Conservation (phyloP, 176 grass and related monocot genomes). For the Coix lacrymajobi region DNA sequence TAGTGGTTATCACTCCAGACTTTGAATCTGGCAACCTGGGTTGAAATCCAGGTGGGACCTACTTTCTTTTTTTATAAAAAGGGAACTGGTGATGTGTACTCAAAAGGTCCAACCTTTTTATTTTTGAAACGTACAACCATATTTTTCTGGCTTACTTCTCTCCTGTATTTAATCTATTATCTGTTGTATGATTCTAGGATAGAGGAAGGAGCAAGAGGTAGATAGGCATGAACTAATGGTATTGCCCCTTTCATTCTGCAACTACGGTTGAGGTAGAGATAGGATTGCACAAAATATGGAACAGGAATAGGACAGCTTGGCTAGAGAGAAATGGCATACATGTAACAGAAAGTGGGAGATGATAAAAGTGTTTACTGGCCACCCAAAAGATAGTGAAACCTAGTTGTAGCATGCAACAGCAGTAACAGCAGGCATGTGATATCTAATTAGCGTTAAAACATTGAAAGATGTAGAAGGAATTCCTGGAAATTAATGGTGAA, state of each 20-base stretch:
- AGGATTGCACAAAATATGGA: background rate
- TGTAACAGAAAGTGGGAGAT: background rate
- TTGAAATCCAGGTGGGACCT: conserved; percentile 82
- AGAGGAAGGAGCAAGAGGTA: background rate
- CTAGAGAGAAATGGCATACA: background rate
- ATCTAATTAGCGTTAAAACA: background rate
- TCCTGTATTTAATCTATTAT: background rate
- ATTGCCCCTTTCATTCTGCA: background rate
- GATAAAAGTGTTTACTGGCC: background rate
- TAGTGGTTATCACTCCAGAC: conserved; percentile 92
- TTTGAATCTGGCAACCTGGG: conserved; percentile 90
- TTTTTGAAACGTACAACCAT: background rate
- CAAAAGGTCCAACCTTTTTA: background rate
- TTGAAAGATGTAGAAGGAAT: background rate
- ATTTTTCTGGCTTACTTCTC: background rate
- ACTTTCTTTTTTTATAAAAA: background rate
- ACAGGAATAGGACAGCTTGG: background rate
- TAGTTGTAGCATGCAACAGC: background rate
- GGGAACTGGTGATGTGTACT: background rate
- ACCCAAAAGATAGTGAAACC: background rate
- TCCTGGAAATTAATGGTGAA: background rate
- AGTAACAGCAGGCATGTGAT: background rate
- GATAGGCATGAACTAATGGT: background rate
- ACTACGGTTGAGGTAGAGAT: background rate
- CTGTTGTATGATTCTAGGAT: background rate